These are phyloP conservation scores for Tolypocladium ophioglossoides DNA, from an alignment of 2,329 filamentous ascomycete species.

Conservation along the genomic window DNA sequence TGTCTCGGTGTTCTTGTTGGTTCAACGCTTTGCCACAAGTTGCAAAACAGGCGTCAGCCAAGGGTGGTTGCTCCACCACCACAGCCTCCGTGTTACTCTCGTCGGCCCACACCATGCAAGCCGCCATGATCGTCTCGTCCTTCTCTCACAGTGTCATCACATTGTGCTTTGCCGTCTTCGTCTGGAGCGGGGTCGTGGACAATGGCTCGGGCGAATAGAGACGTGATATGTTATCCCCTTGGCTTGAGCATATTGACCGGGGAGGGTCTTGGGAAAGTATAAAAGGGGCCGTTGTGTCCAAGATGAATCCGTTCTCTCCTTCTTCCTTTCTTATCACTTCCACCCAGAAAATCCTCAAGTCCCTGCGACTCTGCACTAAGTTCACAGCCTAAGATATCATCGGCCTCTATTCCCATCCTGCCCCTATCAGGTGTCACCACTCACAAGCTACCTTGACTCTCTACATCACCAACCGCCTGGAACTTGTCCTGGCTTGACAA, in stretches of 20 bases:
- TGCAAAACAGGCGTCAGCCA: conserved; percentile 1
- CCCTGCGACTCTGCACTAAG: background rate
- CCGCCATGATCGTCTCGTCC: conserved; percentile 22
- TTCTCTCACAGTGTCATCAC: conserved; percentile 15
- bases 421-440: background rate
- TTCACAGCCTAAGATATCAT: background rate
- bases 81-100: conserved; percentile 14
- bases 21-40: background rate
- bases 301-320: conserved; percentile 32
- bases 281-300: conserved; percentile 47
- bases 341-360: conserved; percentile 1
- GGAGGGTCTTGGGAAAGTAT: conserved; percentile 41
- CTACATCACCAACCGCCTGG: background rate
- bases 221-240: conserved; percentile 30
- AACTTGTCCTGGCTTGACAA: background rate
- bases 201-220: conserved; percentile 30
- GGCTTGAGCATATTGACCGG: conserved; percentile 22
- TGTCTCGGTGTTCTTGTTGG: conserved; percentile 5
- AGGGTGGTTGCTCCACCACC: conserved; percentile 9
- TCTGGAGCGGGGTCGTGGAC: conserved; percentile 30
- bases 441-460: background rate
- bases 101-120: conserved; percentile 23
- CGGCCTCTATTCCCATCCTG: background rate
- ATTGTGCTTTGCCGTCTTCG: conserved; percentile 16
- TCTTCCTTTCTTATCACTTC: conserved; percentile 39